These are phyloP conservation scores for Dalechampia spathulata DNA, from an alignment of 441 rosid genomes.

Conservation along the genomic window DNA sequence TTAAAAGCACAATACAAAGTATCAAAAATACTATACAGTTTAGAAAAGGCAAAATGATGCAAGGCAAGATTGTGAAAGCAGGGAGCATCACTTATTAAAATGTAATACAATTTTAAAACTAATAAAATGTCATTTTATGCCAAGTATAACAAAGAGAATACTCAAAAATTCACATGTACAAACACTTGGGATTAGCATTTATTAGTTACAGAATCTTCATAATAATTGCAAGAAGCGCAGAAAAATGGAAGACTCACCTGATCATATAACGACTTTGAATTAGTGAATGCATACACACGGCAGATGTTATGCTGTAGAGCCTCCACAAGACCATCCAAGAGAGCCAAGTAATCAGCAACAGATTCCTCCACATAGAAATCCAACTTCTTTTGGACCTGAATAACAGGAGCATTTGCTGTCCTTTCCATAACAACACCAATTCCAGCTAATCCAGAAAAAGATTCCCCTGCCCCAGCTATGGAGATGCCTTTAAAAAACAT, in stretches of 20 bases:
- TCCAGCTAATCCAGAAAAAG: conserved; percentile 58
- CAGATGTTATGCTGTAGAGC: conserved; percentile 51
- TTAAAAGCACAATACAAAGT: neutral
- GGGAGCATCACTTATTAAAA: no score
- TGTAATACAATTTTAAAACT: no score
- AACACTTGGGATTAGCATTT: neutral
- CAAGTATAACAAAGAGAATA: no score
- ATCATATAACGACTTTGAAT: conserved; percentile 50
- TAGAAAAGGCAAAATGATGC: no score
- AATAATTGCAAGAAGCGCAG: neutral
- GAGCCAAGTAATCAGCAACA: conserved; percentile 79
- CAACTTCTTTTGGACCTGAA: conserved; percentile 89
- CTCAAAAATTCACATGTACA: neutral
- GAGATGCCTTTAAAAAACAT: conserved; percentile 84
- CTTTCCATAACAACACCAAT: conserved; percentile 87
- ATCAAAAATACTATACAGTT: no score
- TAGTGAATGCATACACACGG: conserved; percentile 74
- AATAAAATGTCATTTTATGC: no score
- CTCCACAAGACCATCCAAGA: conserved; percentile 76
- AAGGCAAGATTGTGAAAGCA: no score
- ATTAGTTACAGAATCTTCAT: neutral
- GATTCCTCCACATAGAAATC: conserved; percentile 72
- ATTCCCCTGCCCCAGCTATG: conserved; percentile 42
- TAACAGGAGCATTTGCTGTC: conserved; percentile 31
- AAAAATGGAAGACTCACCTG: conserved; percentile 48